These are phyloP conservation scores for Phyllosticta paracitricarpa DNA, from an alignment of 2,329 filamentous ascomycete genomes.

Conservation along the genomic window DNA sequence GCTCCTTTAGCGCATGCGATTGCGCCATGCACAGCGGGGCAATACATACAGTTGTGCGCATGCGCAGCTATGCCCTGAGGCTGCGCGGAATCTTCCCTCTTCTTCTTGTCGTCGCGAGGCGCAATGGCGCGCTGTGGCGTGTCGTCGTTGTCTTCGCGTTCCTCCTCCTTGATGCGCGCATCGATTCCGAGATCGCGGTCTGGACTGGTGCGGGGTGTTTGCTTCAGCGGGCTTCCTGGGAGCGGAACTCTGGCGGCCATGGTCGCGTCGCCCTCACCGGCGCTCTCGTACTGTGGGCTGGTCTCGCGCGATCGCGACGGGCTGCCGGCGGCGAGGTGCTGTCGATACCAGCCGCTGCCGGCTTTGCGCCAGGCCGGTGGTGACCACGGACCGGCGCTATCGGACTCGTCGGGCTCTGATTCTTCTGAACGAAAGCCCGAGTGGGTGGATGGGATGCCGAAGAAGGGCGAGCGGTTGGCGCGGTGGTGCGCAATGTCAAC, in stretches of 20 bases:
- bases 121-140: conserved; percentile 16
- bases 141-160: conserved; percentile 14
- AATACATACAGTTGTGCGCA: conserved; percentile 40
- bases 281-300: conserved; percentile 52
- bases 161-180: conserved; percentile 15
- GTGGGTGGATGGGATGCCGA: conserved; percentile 48
- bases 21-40: conserved; percentile 8
- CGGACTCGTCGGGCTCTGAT: conserved; percentile 34
- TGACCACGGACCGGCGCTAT: conserved; percentile 48
- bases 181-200: conserved; percentile 27
- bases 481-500: conserved; percentile 24
- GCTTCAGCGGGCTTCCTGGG: conserved; percentile 49
- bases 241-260: conserved; percentile 49
- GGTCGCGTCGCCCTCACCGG: conserved; percentile 40
- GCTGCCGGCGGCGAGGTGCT: conserved; percentile 26
- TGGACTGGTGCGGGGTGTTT: conserved; percentile 45
- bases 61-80: conserved; percentile 1
- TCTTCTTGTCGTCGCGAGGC: conserved; percentile 18
- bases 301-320: conserved; percentile 45
- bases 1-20: conserved; percentile 6
- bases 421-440: conserved; percentile 52
- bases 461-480: conserved; percentile 37
- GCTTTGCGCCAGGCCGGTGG: conserved; percentile 54
- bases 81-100: conserved; percentile 15
- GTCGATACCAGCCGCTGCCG: conserved; percentile 49